Conservation (phyloP, 2,329 filamentous ascomycete species). For the Cordyceps militaris region DNA sequence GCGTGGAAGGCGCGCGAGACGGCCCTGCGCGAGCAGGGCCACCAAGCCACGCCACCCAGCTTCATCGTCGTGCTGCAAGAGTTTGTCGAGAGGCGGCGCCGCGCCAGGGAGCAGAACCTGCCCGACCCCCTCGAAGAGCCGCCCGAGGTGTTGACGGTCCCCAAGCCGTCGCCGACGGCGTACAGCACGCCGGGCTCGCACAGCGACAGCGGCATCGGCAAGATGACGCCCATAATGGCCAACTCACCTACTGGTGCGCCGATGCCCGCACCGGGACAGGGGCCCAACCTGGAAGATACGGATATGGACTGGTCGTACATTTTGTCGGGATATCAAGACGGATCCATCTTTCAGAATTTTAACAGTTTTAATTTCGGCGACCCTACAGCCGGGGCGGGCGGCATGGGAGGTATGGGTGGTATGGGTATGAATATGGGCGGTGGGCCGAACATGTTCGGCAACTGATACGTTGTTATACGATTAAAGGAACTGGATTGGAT, state of each 20-base stretch:
- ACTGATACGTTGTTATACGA: slow-evolving; percentile 8
- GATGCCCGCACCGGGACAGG: neutral
- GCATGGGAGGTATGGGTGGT: slow-evolving; percentile 19
- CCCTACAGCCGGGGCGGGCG: slow-evolving; percentile 16
- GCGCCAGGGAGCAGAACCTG: slow-evolving; percentile 24
- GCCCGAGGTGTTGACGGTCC: slow-evolving; percentile 1
- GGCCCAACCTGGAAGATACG: slow-evolving; percentile 22
- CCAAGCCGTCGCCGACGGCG: neutral
- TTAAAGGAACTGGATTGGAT: neutral
- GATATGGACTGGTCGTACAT: slow-evolving; percentile 45
- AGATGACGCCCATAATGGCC: neutral
- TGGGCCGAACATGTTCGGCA: slow-evolving; percentile 23
- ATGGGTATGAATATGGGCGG: slow-evolving; percentile 18
- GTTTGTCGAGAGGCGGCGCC: slow-evolving; percentile 30
- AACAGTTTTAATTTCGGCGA: slow-evolving; percentile 20
- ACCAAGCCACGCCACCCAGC: slow-evolving; percentile 34
- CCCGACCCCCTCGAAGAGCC: slow-evolving; percentile 1
- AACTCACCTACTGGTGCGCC: neutral
- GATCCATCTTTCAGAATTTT: slow-evolving; percentile 25
- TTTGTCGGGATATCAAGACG: slow-evolving; percentile 35
- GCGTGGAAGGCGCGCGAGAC: slow-evolving; percentile 54
- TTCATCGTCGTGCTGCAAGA: slow-evolving; percentile 44
- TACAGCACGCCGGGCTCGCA: slow-evolving; percentile 17
- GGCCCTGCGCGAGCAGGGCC: slow-evolving; percentile 38
- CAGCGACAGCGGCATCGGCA: slow-evolving; percentile 9